A percentile compares a stretch with the other conserved stretches of the same genome.
Evolutionary conservation across 169 alveolate genomes (phyloP).

Genomic region (Cyclospora cayetanensis): DNA sequence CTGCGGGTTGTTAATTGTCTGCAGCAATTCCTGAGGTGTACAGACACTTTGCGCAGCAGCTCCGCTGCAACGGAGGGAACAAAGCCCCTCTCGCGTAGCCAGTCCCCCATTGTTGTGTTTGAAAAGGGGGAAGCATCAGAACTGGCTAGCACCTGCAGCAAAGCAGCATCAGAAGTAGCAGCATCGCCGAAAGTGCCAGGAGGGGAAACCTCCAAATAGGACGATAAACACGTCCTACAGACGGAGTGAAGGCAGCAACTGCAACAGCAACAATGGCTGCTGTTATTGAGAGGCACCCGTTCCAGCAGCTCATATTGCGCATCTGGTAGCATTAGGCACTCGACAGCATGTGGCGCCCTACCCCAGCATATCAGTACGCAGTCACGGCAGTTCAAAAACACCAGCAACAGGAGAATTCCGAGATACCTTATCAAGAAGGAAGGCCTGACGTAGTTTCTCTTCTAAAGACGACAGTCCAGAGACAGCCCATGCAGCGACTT

Average conservation of each 20-base stretch:
- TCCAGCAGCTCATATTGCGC: not conserved
- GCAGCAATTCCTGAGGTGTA: conserved; percentile 28
- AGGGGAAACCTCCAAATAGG: no score
- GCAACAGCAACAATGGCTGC: not conserved
- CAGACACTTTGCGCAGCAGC: conserved; percentile 50
- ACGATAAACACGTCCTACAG: no score
- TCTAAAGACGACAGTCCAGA: not conserved
- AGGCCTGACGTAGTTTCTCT: not conserved
- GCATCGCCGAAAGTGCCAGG: not conserved
- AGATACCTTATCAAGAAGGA: not conserved
- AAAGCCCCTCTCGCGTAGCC: not conserved
- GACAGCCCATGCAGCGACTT: conserved; percentile 2
- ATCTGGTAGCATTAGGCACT: not conserved
- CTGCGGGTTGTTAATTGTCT: conserved; percentile 34
- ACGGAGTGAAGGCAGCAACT: no score
- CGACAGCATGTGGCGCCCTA: no score
- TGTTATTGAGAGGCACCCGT: not conserved
- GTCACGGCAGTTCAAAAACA: not conserved
- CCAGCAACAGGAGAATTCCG: not conserved
- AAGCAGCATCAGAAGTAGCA: conserved; percentile 45
- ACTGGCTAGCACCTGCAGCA: conserved; percentile 32
- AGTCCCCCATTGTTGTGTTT: not conserved
- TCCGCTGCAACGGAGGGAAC: conserved; percentile 6
- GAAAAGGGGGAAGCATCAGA: not conserved
- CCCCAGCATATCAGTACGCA: no score